Percentiles rank a stretch among this genome's conserved stretches.
These are phyloP conservation scores for Diphasiastrum complanatum DNA, from an alignment of 83 land plant genomes.

Conservation along the genomic window DNA sequence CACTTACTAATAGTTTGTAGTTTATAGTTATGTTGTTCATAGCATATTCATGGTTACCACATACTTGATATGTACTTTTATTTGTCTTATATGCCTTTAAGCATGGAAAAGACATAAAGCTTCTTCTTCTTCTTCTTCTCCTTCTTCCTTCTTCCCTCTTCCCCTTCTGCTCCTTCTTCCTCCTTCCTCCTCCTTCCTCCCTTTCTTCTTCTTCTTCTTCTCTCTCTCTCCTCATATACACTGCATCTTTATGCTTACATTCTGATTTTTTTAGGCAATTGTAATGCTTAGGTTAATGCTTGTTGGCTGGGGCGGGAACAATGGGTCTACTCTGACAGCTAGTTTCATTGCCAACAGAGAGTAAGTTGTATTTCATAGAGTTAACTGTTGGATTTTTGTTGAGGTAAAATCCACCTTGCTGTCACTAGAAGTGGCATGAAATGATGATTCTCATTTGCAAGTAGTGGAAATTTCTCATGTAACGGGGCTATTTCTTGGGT, in stretches of 20 bases:
- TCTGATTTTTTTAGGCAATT: neutral
- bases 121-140: too few relatives aligned
- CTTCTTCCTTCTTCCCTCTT: too few relatives aligned
- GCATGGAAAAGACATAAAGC: too few relatives aligned
- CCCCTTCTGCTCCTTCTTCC: too few relatives aligned
- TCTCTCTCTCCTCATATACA: neutral
- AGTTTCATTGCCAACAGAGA: conserved; percentile 95
- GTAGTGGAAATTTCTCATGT: neutral
- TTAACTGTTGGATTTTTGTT: neutral
- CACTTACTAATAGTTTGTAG: too few relatives aligned
- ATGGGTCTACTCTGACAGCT: conserved; percentile 88
- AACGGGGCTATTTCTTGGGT: conserved; percentile 83
- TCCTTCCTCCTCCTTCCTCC: too few relatives aligned
- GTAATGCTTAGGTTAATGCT: conserved; percentile 70
- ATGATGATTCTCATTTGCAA: neutral
- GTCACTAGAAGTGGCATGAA: neutral
- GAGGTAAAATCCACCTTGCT: neutral
- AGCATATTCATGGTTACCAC: too few relatives aligned
- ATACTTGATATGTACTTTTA: too few relatives aligned
- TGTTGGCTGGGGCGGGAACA: conserved; percentile 99
- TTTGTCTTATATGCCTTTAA: too few relatives aligned
- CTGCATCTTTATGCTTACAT: neutral
- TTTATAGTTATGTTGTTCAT: too few relatives aligned
- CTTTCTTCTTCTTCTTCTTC: neutral
- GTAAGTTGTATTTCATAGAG: conserved; percentile 36